Evolutionary conservation across 2,329 filamentous ascomycete species (phyloP).

Genomic region (Erysiphe pulchra): DNA sequence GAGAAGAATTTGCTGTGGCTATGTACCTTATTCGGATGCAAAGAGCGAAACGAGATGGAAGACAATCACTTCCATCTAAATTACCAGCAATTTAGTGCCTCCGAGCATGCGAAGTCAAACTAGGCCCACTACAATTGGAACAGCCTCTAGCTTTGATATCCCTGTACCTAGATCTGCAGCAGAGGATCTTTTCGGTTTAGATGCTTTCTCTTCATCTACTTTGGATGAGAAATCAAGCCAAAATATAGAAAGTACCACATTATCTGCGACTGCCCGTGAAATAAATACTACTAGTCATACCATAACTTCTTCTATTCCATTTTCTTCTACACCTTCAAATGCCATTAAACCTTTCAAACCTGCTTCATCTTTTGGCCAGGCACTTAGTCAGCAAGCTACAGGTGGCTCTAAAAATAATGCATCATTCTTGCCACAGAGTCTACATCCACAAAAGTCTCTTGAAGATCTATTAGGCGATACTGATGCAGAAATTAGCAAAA

Average conservation of each 20-base stretch:
- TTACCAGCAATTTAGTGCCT: slow-evolving; percentile 64
- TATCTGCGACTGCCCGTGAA: slow-evolving; percentile 17
- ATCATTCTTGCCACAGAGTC: slow-evolving; percentile 11
- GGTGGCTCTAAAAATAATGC: slow-evolving; percentile 23
- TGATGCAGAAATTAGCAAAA: slow-evolving; percentile 71
- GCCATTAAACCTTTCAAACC: slow-evolving; percentile 76
- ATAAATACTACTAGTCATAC: not conserved
- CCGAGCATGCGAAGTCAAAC: slow-evolving; percentile 52
- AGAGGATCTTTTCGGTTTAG: slow-evolving; percentile 82
- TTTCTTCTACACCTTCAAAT: slow-evolving; percentile 7
- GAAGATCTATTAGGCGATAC: slow-evolving; percentile 82
- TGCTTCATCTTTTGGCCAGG: slow-evolving; percentile 75
- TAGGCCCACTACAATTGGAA: slow-evolving; percentile 20
- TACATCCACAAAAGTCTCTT: slow-evolving; percentile 20
- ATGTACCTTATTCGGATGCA: slow-evolving; percentile 94
- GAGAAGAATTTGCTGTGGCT: slow-evolving; percentile 85
- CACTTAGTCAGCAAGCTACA: slow-evolving; percentile 50
- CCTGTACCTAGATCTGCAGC: slow-evolving; percentile 50
- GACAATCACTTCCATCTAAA: slow-evolving; percentile 39
- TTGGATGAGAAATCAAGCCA: slow-evolving; percentile 30
- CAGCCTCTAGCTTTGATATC: slow-evolving; percentile 18
- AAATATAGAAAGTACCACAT: slow-evolving; percentile 48
- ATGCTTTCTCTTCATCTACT: slow-evolving; percentile 31
- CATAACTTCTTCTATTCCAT: slow-evolving; percentile 7
- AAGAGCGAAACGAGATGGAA: slow-evolving; percentile 39